Evolutionary conservation across 495 filamentous ascomycete genomes (phyloP).

Genomic region (Hyaloscypha hepaticicola): DNA sequence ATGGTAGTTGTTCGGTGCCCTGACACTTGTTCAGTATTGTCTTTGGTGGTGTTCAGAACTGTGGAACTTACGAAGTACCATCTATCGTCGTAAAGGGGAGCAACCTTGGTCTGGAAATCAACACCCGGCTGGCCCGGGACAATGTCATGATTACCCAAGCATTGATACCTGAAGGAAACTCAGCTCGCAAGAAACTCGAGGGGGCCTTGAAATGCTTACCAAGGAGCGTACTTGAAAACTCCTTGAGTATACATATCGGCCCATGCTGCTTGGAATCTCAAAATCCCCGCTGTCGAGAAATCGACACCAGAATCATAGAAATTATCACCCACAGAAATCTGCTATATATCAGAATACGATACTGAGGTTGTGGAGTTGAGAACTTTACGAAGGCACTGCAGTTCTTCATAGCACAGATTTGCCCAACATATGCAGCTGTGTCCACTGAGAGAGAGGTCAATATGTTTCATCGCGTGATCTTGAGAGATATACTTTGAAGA

Average conservation of each 20-base stretch:
- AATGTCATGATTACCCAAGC: constrained; percentile 15
- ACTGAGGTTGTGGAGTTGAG: not conserved
- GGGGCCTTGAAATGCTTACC: not conserved
- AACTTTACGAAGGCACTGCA: constrained; percentile 13
- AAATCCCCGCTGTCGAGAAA: constrained; percentile 10
- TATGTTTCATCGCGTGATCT: not conserved
- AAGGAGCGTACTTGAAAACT: constrained; percentile 10
- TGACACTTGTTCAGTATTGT: not conserved
- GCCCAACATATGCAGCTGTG: constrained; percentile 14
- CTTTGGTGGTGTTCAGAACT: not conserved
- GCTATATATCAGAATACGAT: not conserved
- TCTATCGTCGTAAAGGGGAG: constrained; percentile 13
- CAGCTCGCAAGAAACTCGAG: not conserved
- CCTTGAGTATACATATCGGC: constrained; percentile 16
- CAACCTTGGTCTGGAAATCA: constrained; percentile 16
- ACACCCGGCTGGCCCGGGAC: constrained; percentile 9
- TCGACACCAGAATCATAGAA: constrained; percentile 16
- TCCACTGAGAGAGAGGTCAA: not conserved
- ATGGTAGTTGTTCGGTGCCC: constrained; percentile 10
- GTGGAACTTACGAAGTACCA: constrained; percentile 14
- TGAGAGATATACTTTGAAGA: constrained; percentile 4
- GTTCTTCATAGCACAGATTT: constrained; percentile 14
- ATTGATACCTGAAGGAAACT: constrained; percentile 8
- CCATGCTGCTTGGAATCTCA: constrained; percentile 15
- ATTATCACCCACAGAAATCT: constrained; percentile 15